These are phyloP conservation scores for Salix viminalis DNA, from an alignment of 345 rosid genomes.

Conservation along the genomic window DNA sequence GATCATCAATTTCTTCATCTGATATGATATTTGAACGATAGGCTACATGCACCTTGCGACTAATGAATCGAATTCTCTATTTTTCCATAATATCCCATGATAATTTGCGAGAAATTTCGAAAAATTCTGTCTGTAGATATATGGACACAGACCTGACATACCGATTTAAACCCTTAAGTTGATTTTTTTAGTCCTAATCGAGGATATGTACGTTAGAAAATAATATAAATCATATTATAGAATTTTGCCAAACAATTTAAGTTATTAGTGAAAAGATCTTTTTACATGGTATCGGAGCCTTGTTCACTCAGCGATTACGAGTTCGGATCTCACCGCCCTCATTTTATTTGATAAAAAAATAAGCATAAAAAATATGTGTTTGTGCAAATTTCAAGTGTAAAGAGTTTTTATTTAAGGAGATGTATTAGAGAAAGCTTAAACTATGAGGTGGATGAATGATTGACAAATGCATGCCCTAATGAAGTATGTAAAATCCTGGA, in stretches of 20 bases:
- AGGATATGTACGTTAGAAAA: not conserved
- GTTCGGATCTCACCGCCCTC: too few species aligned
- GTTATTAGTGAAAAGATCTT: too few species aligned
- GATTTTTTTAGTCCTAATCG: too few species aligned
- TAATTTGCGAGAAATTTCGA: not conserved
- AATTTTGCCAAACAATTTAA: too few species aligned
- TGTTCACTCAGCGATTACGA: too few species aligned
- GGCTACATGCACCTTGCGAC: not conserved
- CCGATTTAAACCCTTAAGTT: not conserved
- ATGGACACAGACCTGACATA: not conserved
- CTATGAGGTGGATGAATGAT: too few species aligned
- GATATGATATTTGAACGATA: conserved; percentile 2
- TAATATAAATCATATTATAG: too few species aligned
- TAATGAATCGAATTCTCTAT: not conserved
- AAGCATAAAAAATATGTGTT: too few species aligned
- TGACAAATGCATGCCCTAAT: not conserved
- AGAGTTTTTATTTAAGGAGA: too few species aligned
- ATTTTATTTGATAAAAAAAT: too few species aligned
- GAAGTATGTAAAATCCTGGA: not conserved
- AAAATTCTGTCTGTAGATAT: not conserved
- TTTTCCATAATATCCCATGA: not conserved
- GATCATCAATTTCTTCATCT: not conserved
- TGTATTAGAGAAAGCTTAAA: too few species aligned
- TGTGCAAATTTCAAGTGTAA: too few species aligned
- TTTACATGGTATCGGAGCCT: rapidly evolving